Evolutionary conservation across 768 basidiomycete genomes (phyloP).

Genomic region (Xanthoconium purpureum): DNA sequence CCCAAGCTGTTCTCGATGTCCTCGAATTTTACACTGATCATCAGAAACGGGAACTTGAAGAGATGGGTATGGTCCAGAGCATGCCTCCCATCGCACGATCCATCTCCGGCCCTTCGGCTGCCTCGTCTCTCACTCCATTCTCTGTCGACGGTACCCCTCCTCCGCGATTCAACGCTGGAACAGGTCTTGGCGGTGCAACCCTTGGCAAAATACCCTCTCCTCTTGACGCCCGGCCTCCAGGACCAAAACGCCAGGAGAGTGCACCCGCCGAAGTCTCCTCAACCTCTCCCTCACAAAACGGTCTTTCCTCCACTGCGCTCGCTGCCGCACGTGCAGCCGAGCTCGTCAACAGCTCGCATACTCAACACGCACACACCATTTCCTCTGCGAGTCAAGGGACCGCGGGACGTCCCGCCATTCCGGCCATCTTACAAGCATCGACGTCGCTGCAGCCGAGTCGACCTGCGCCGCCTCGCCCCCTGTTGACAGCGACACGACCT

Average conservation of each 20-base stretch:
- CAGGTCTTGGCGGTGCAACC: conserved; percentile 75
- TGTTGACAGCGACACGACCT: conserved; percentile 52
- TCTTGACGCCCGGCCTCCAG: conserved; percentile 34
- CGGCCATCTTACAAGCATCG: conserved; percentile 25
- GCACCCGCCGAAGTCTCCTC: conserved; percentile 35
- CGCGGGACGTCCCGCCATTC: conserved; percentile 28
- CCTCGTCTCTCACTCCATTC: conserved; percentile 37
- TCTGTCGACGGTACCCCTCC: conserved; percentile 43
- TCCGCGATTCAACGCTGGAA: conserved; percentile 86
- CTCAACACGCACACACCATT: conserved; percentile 39
- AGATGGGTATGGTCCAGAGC: conserved; percentile 38
- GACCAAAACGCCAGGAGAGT: conserved; percentile 45
- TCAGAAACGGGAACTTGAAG: conserved; percentile 90
- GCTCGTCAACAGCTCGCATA: conserved; percentile 53
- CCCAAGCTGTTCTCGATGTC: conserved; percentile 95
- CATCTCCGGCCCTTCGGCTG: conserved; percentile 15
- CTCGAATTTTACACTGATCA: conserved; percentile 98
- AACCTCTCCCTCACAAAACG: conserved; percentile 32
- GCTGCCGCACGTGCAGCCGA: conserved; percentile 62
- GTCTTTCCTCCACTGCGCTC: conserved; percentile 41
- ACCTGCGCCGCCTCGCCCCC: conserved; percentile 67
- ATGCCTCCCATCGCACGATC: conserved; percentile 26
- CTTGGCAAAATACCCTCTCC: conserved; percentile 44
- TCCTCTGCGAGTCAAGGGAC: conserved; percentile 32
- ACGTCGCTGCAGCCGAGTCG: conserved; percentile 52